These are phyloP conservation scores for Cryphonectria carpinicola DNA, from an alignment of 2,329 filamentous ascomycete species.

Conservation along the genomic window DNA sequence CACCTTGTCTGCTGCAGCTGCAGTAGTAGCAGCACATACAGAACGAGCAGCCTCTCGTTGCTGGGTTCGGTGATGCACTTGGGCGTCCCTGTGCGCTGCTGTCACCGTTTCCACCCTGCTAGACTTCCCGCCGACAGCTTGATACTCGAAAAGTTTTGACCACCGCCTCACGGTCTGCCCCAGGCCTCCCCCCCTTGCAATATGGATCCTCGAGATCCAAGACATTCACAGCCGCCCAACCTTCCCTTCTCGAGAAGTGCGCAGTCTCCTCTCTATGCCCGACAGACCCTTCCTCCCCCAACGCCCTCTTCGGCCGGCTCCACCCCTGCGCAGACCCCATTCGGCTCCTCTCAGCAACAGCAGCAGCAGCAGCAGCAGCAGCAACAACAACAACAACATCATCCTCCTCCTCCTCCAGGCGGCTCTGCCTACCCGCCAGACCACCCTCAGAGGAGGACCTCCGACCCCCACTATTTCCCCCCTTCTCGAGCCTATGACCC, in stretches of 20 bases:
- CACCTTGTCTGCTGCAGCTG: constrained; percentile 12
- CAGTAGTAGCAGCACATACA: neutral
- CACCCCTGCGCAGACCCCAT: constrained; percentile 29
- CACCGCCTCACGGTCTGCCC: neutral
- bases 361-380: constrained; percentile 30
- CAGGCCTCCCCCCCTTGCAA: constrained; percentile 9
- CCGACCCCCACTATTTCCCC: constrained; percentile 49
- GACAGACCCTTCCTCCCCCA: constrained; percentile 35
- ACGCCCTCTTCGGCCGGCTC: constrained; percentile 27
- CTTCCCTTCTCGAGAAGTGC: constrained; percentile 41
- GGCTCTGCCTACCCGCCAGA: constrained; percentile 37
- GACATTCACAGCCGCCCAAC: constrained; percentile 39
- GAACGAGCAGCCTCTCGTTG: neutral
- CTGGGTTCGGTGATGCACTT: constrained; percentile 5
- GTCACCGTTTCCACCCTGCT: neutral
- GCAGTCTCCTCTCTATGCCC: constrained; percentile 39
- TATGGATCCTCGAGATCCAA: constrained; percentile 36
- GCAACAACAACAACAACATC: constrained; percentile 24
- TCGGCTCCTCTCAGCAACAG: constrained; percentile 24
- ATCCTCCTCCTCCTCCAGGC: constrained; percentile 33
- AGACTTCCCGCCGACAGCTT: neutral
- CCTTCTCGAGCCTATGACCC: constrained; percentile 41
- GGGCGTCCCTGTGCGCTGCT: constrained; percentile 3
- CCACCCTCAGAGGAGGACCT: constrained; percentile 42
- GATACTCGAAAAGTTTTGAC: constrained; percentile 12